These are phyloP conservation scores for Neurospora intermedia DNA, from an alignment of 495 filamentous ascomycete species.

Conservation along the genomic window DNA sequence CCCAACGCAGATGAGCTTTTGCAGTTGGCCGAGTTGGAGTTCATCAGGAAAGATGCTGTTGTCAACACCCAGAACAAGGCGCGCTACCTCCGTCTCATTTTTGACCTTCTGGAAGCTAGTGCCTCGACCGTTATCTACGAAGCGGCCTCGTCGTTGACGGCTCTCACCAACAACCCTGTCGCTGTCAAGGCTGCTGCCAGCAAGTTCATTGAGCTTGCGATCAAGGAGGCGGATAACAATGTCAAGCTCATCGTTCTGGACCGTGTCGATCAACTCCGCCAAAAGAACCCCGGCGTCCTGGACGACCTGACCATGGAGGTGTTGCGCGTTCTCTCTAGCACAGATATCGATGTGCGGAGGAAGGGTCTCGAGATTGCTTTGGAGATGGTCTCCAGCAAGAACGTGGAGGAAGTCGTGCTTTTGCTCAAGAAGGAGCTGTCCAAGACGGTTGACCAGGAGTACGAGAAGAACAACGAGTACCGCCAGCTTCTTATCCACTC, in stretches of 20 bases:
- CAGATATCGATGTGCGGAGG: constrained; percentile 90
- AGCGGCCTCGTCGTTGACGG: constrained; percentile 92
- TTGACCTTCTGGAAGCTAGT: constrained; percentile 88
- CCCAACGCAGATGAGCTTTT: constrained; percentile 89
- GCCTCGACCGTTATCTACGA: constrained; percentile 96
- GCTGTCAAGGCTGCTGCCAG: constrained; percentile 92
- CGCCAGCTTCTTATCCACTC: constrained; percentile 90
- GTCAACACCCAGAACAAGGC: constrained; percentile 93
- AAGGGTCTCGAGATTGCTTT: constrained; percentile 87
- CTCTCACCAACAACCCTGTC: constrained; percentile 90
- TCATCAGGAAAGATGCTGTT: constrained; percentile 94
- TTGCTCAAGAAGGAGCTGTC: constrained; percentile 94
- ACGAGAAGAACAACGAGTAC: constrained; percentile 98
- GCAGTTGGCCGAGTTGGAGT: constrained; percentile 89
- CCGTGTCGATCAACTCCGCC: constrained; percentile 80
- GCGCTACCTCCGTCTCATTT: constrained; percentile 85
- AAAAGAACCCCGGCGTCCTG: constrained; percentile 85
- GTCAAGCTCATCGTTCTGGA: constrained; percentile 97
- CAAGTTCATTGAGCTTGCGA: constrained; percentile 94
- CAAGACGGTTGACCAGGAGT: constrained; percentile 96
- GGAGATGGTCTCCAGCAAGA: constrained; percentile 98
- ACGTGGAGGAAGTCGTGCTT: constrained; percentile 94
- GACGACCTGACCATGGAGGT: constrained; percentile 99
- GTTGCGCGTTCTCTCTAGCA: constrained; percentile 86
- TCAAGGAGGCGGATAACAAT: constrained; percentile 97